Evolutionary conservation across 73 alveolate genomes (phyloP).

Genomic region (Urostyla sp.): DNA sequence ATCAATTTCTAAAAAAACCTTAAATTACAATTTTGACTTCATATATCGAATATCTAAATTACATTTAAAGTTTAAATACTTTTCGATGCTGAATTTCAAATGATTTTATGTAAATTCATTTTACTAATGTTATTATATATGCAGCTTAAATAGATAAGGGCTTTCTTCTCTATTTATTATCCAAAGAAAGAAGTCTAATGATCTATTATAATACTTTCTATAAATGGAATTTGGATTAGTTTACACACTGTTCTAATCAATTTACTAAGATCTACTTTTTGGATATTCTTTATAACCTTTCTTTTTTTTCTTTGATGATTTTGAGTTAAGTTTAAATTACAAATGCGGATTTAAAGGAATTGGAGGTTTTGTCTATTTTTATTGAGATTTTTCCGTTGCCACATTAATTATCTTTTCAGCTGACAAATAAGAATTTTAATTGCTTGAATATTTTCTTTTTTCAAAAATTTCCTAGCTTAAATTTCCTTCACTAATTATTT

Average conservation of each 20-base stretch:
- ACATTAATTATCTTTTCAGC: background rate
- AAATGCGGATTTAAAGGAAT: background rate
- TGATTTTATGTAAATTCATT: background rate
- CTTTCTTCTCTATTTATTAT: constrained; percentile 25
- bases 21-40: background rate
- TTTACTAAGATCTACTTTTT: background rate
- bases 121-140: background rate
- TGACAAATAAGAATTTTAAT: no score
- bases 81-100: background rate
- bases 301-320: background rate
- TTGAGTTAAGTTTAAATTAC: background rate
- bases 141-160: constrained; percentile 38
- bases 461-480: background rate
- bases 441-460: no score
- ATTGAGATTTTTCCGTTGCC: background rate
- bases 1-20: constrained; percentile 18
- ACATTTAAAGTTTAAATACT: background rate
- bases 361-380: background rate
- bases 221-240: constrained; percentile 37
- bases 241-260: background rate
- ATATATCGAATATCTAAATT: constrained; percentile 6
- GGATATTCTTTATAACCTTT: background rate
- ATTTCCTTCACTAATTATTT: background rate
- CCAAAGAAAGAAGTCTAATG: constrained; percentile 26
- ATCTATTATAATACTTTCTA: background rate